A percentile compares a stretch with the other conserved stretches of the same genome.
Conservation (phyloP, 345 rosid species). For the Isatis tinctoria region DNA sequence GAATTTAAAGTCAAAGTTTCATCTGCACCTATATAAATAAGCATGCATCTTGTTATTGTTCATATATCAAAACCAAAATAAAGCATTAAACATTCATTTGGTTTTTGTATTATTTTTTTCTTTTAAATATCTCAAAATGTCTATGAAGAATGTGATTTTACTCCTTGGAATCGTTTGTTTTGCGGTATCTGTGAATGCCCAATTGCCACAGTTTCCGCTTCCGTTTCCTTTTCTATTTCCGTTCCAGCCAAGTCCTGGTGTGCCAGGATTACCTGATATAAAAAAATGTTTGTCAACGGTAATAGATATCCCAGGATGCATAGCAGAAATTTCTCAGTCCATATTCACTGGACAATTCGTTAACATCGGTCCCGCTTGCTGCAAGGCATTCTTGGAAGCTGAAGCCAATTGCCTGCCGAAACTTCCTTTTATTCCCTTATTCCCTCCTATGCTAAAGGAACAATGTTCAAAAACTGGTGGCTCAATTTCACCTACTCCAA, state of each 20-base stretch:
- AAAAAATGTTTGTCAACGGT: neutral
- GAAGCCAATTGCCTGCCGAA: neutral
- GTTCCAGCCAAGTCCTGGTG: too few species aligned
- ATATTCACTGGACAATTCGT: neutral
- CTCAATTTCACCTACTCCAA: neutral
- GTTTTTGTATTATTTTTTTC: too few species aligned
- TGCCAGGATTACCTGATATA: neutral
- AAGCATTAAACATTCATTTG: too few species aligned
- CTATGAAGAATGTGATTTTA: too few species aligned
- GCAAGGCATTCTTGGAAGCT: neutral
- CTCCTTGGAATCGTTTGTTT: too few species aligned
- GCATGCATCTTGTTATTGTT: too few species aligned
- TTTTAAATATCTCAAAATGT: too few species aligned
- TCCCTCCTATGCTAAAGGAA: neutral
- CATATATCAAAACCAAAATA: too few species aligned
- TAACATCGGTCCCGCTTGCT: neutral
- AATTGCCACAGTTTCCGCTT: neutral
- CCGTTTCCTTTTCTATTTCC: neutral
- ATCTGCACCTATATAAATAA: too few species aligned
- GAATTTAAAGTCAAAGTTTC: too few species aligned
- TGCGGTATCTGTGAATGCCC: too few species aligned
- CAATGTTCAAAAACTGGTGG: neutral
- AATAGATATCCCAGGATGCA: neutral
- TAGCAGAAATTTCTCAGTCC: neutral
- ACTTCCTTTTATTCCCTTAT: neutral